Conservation (phyloP, 805 yeast genomes). For the Candida vaughaniae region DNA sequence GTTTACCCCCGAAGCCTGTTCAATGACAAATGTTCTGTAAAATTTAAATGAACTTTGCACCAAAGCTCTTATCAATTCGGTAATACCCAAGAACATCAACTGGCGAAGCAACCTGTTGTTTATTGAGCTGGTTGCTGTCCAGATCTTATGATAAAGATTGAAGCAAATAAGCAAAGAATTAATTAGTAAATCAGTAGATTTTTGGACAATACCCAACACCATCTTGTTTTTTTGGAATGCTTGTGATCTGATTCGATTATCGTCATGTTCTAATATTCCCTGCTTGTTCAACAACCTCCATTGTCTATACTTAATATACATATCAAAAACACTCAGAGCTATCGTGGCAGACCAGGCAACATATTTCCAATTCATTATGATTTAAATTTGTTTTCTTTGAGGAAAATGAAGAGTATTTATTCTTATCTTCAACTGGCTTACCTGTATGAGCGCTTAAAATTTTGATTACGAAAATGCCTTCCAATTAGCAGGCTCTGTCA, state of each 20-base stretch:
- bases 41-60: slow-evolving; percentile 1
- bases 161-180: slow-evolving; percentile 1
- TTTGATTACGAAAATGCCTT: slow-evolving; percentile 1
- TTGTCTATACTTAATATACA: slow-evolving; percentile 2
- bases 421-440: too few relatives aligned
- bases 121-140: slow-evolving; percentile 1
- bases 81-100: slow-evolving; percentile 1
- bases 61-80: slow-evolving; percentile 1
- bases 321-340: neutral
- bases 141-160: too few relatives aligned
- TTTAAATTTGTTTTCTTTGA: neutral
- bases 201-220: slow-evolving; percentile 1
- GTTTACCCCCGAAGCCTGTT: slow-evolving; percentile 1
- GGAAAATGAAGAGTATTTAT: neutral
- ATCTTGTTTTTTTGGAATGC: slow-evolving; percentile 1
- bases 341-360: slow-evolving; percentile 1
- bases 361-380: neutral
- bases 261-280: slow-evolving; percentile 1
- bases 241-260: slow-evolving; percentile 1
- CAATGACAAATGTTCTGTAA: neutral
- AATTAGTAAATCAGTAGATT: neutral
- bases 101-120: slow-evolving; percentile 1
- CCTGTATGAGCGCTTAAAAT: slow-evolving; percentile 1
- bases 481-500: slow-evolving; percentile 1
- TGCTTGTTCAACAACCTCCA: slow-evolving; percentile 1